phyloP scores from a whole-genome alignment of 2,329 filamentous ascomycete genomes.

The Neonectria faginata region DNA sequence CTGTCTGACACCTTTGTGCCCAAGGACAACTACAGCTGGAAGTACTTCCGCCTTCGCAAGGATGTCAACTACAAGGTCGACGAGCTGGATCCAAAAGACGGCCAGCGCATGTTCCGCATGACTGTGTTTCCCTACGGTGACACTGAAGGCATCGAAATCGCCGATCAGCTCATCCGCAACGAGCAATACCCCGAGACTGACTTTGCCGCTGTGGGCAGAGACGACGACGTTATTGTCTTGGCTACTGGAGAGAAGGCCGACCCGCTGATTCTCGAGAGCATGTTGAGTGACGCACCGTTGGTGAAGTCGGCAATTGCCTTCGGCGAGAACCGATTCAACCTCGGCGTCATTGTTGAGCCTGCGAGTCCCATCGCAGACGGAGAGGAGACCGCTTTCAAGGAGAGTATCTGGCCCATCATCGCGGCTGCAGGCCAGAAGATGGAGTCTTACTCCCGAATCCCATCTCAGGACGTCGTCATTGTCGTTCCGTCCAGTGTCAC shows the following conservation, averaged over 20 bases:
- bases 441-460: conserved; percentile 36
- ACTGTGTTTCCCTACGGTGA: conserved; percentile 47
- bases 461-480: conserved; percentile 37
- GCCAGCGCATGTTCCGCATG: conserved; percentile 41
- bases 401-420: conserved; percentile 37
- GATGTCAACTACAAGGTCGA: conserved; percentile 46
- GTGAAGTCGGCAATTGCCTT: conserved; percentile 37
- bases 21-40: conserved; percentile 47
- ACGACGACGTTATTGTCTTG: conserved; percentile 47
- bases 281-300: conserved; percentile 30
- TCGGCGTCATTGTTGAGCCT: conserved; percentile 42
- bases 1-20: conserved; percentile 50
- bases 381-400: conserved; percentile 26
- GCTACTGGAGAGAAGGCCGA: conserved; percentile 43
- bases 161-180: conserved; percentile 49
- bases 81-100: conserved; percentile 37
- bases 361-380: conserved; percentile 10
- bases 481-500: conserved; percentile 21
- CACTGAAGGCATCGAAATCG: conserved; percentile 45
- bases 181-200: conserved; percentile 40
- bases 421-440: conserved; percentile 30
- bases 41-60: conserved; percentile 47
- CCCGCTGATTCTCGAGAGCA: conserved; percentile 38
- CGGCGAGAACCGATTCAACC: conserved; percentile 39
- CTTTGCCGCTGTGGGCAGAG: conserved; percentile 48